Evolutionary conservation across 257 asterid genomes (phyloP).

Genomic region (Voacanga thouarsii): DNA sequence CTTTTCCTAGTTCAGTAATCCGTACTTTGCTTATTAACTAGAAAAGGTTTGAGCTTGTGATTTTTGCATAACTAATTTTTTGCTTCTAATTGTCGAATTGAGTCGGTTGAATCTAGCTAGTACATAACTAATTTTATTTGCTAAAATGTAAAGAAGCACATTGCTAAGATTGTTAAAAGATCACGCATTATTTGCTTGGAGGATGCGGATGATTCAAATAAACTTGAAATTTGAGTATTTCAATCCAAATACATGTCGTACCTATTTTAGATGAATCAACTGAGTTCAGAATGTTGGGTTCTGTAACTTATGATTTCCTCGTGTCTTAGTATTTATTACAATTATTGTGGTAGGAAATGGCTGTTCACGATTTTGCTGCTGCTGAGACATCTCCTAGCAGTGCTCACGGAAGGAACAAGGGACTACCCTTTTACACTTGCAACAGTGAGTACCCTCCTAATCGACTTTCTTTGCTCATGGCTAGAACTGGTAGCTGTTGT

Average conservation of each 20-base stretch:
- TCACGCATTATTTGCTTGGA: neutral
- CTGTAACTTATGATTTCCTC: too few species aligned
- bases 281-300: neutral
- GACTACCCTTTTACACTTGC: constrained; percentile 66
- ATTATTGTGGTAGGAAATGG: constrained; percentile 2
- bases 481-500: neutral
- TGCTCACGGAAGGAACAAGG: constrained; percentile 44
- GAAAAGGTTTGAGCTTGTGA: too few species aligned
- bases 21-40: too few species aligned
- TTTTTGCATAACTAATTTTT: too few species aligned
- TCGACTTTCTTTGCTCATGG: neutral
- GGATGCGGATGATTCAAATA: neutral
- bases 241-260: neutral
- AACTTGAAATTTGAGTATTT: neutral
- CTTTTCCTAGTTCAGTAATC: too few species aligned
- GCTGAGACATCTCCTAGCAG: constrained; percentile 48
- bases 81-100: too few species aligned
- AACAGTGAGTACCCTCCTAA: constrained; percentile 46
- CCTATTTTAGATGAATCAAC: neutral
- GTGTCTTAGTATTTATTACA: too few species aligned
- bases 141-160: neutral
- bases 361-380: constrained; percentile 51
- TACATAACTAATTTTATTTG: too few species aligned
- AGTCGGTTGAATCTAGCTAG: too few species aligned
- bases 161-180: neutral